Evolutionary conservation across 768 basidiomycete genomes (phyloP).

Genomic region (Chalciporus piperatus): DNA sequence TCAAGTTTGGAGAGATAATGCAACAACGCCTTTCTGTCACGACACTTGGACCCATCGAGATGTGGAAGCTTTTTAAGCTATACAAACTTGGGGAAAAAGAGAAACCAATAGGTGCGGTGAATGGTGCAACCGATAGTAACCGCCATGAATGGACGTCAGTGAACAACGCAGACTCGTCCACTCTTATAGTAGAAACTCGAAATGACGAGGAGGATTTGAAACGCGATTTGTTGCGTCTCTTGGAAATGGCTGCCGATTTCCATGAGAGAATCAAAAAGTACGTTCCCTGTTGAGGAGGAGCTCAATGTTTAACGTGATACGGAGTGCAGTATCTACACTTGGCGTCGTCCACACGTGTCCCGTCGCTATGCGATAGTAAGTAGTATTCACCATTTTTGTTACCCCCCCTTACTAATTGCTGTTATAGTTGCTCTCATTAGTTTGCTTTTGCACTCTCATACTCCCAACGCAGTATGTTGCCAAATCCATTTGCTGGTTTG

Average conservation of each 20-base stretch:
- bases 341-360: conserved; percentile 56
- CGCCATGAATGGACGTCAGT: not conserved
- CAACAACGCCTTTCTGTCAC: conserved; percentile 44
- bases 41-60: conserved; percentile 49
- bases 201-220: conserved; percentile 42
- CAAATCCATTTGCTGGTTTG: conserved; percentile 44
- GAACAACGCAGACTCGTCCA: not conserved
- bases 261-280: conserved; percentile 68
- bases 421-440: conserved; percentile 35
- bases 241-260: conserved; percentile 54
- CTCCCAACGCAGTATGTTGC: conserved; percentile 50
- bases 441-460: conserved; percentile 39
- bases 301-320: conserved; percentile 1
- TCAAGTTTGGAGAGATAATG: conserved; percentile 50
- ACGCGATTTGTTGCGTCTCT: conserved; percentile 35
- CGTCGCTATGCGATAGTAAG: conserved; percentile 47
- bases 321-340: conserved; percentile 57
- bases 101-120: conserved; percentile 28
- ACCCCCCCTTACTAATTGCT: conserved; percentile 2
- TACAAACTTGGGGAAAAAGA: conserved; percentile 37
- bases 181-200: conserved; percentile 7
- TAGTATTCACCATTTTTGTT: not conserved
- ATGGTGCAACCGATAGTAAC: conserved; percentile 1
- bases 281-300: conserved; percentile 7
- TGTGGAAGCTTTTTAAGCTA: conserved; percentile 51